These are phyloP conservation scores for Venturia aucupariae DNA, from an alignment of 2,329 filamentous ascomycete species.

Conservation along the genomic window DNA sequence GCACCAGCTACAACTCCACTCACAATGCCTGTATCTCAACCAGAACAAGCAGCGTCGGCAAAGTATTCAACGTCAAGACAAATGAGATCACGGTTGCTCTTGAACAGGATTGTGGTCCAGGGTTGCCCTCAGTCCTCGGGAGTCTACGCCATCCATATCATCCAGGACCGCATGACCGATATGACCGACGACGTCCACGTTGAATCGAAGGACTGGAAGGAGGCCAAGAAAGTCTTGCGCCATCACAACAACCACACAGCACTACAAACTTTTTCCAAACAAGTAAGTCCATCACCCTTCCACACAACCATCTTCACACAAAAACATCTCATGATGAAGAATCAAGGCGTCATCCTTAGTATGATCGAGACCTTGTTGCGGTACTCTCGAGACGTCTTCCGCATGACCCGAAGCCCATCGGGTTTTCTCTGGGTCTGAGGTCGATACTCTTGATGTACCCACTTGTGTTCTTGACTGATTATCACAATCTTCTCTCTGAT, in stretches of 20 bases:
- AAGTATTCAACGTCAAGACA: slow-evolving; percentile 4
- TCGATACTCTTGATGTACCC: not conserved
- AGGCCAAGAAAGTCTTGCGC: not conserved
- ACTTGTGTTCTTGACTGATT: not conserved
- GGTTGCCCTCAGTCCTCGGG: too few species aligned
- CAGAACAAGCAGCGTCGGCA: not conserved
- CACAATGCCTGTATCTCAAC: too few species aligned
- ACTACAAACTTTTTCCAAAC: not conserved
- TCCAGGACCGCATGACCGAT: slow-evolving; percentile 7
- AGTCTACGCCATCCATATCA: too few species aligned
- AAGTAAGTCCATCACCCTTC: not conserved
- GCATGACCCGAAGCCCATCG: not conserved
- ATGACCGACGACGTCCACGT: slow-evolving; percentile 12
- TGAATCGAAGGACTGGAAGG: slow-evolving; percentile 4
- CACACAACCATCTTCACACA: not conserved
- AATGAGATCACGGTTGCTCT: slow-evolving; percentile 11
- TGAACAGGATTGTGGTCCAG: not conserved
- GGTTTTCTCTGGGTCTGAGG: not conserved
- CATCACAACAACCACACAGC: not conserved
- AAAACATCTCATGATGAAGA: not conserved
- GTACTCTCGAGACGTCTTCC: not conserved
- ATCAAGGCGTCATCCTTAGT: not conserved
- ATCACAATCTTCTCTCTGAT: not conserved
- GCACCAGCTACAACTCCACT: not conserved
- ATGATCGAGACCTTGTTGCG: not conserved